These are phyloP conservation scores for Cercospora sp. DNA, from an alignment of 2,329 filamentous ascomycete genomes.

Conservation along the genomic window DNA sequence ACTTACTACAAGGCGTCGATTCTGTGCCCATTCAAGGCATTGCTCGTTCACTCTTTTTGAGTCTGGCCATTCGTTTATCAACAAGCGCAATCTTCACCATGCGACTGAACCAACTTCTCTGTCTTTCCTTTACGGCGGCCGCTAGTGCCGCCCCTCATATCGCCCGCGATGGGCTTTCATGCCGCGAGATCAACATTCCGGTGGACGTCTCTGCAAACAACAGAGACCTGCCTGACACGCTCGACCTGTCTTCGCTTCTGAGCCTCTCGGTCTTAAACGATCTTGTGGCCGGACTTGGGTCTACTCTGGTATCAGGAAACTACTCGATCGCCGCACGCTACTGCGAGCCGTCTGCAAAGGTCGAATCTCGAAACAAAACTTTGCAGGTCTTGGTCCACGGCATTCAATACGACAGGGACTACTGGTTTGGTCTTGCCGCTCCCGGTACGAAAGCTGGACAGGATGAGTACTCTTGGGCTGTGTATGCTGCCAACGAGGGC, in stretches of 20 bases:
- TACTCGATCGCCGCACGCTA: not conserved
- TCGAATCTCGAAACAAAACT: not conserved
- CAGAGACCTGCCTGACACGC: not conserved
- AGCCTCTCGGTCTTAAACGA: not conserved
- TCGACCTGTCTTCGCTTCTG: not conserved
- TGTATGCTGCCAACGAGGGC: not conserved
- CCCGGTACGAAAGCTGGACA: not conserved
- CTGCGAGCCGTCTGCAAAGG: not conserved
- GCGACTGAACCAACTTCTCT: not conserved
- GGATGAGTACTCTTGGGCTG: not conserved
- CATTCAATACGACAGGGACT: not conserved
- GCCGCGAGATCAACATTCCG: not conserved
- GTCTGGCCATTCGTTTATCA: not conserved
- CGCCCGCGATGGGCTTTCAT: not conserved
- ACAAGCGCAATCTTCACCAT: not conserved
- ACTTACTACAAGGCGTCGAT: not conserved
- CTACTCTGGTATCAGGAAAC: not conserved
- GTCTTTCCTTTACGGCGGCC: not conserved
- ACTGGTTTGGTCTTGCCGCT: not conserved
- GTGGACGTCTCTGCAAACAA: not conserved
- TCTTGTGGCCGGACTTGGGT: not conserved
- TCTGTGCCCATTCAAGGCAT: not conserved
- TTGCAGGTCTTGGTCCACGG: not conserved
- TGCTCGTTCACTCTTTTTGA: not conserved
- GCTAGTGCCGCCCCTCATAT: not conserved